Percentiles rank a stretch among this genome's conserved stretches.
Evolutionary conservation across 768 basidiomycete genomes (phyloP).

Genomic region (Lentinula sp.): DNA sequence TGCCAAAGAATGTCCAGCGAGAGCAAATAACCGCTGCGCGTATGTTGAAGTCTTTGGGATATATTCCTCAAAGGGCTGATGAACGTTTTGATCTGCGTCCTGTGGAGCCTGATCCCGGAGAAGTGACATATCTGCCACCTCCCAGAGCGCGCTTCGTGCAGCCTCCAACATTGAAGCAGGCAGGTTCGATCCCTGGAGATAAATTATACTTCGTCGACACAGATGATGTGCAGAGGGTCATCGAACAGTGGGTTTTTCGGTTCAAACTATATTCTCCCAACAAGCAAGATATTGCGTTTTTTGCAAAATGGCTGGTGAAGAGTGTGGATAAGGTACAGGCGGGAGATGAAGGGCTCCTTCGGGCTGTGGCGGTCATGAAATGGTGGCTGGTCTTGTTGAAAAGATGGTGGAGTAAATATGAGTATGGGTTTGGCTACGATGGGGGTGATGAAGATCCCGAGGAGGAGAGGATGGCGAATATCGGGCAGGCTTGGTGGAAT

Average conservation of each 20-base stretch:
- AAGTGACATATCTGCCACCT: slow-evolving; percentile 42
- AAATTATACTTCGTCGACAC: slow-evolving; percentile 57
- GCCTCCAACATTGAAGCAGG: slow-evolving; percentile 50
- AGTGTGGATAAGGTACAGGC: slow-evolving; percentile 52
- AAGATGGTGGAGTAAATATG: slow-evolving; percentile 55
- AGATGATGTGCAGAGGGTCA: slow-evolving; percentile 64
- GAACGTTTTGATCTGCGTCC: slow-evolving; percentile 55
- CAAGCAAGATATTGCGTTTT: slow-evolving; percentile 66
- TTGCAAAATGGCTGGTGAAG: slow-evolving; percentile 66
- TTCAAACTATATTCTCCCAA: slow-evolving; percentile 62
- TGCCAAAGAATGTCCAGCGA: slow-evolving; percentile 65
- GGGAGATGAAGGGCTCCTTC: slow-evolving; percentile 59
- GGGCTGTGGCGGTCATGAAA: slow-evolving; percentile 63
- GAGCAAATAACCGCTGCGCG: slow-evolving; percentile 67
- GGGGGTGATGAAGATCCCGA: slow-evolving; percentile 27
- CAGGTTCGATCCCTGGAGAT: slow-evolving; percentile 43
- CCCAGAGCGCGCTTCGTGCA: slow-evolving; percentile 48
- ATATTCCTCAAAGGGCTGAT: slow-evolving; percentile 29
- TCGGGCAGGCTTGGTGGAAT: slow-evolving; percentile 78
- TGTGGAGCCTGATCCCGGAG: slow-evolving; percentile 30
- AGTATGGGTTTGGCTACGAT: slow-evolving; percentile 32
- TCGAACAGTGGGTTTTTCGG: slow-evolving; percentile 72
- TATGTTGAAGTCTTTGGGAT: slow-evolving; percentile 37
- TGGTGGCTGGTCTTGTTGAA: slow-evolving; percentile 79
- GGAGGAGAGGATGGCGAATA: slow-evolving; percentile 27